These are phyloP conservation scores for Pyrus pyrifolia DNA, from an alignment of 306 rosid species.

Conservation along the genomic window DNA sequence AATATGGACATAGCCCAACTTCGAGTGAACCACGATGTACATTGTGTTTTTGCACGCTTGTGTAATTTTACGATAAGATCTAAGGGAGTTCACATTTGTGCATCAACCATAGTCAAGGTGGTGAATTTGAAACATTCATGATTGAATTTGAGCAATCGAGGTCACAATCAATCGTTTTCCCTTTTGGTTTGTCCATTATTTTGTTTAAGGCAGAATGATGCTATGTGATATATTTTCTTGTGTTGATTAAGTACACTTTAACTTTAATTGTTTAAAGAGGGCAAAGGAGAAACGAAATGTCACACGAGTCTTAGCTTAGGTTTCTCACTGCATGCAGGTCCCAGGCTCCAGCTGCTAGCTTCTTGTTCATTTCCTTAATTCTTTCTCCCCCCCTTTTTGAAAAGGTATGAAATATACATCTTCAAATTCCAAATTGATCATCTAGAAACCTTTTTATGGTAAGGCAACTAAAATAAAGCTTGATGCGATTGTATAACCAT, in stretches of 20 bases:
- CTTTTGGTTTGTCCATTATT: neutral
- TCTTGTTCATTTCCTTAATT: neutral
- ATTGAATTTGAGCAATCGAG: neutral
- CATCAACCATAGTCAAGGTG: neutral
- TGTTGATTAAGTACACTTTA: no score
- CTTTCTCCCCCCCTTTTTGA: neutral
- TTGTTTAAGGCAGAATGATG: neutral
- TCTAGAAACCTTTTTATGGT: slow-evolving; percentile 12
- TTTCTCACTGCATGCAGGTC: neutral
- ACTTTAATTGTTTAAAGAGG: no score
- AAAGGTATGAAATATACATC: neutral
- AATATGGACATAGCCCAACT: neutral
- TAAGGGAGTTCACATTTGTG: no score
- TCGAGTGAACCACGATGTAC: no score
- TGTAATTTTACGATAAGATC: neutral
- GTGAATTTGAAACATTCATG: neutral
- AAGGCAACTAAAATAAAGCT: neutral
- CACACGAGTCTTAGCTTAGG: neutral
- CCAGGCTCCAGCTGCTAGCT: neutral
- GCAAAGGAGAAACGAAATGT: no score
- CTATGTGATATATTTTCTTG: no score
- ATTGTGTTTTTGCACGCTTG: neutral
- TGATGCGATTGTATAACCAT: neutral
- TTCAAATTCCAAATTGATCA: neutral
- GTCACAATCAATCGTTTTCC: neutral